Evolutionary conservation across 306 rosid species (phyloP).

Genomic region (Hippophae tibetana): DNA sequence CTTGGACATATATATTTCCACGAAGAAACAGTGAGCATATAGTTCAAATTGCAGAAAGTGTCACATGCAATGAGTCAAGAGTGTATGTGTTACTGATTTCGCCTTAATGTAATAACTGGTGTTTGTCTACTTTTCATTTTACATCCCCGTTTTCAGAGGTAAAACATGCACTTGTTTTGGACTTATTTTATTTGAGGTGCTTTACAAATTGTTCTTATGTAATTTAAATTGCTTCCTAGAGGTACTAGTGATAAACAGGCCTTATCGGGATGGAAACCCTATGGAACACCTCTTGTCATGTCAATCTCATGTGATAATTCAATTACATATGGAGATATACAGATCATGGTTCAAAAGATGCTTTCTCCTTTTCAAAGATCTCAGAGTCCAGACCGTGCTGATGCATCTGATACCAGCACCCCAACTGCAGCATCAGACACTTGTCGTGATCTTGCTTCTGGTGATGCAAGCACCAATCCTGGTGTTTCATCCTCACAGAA

Average conservation of each 20-base stretch:
- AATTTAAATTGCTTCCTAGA: conserved; percentile 29
- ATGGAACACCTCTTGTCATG: conserved; percentile 70
- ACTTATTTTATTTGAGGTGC: background rate
- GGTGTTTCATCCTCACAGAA: conserved; percentile 32
- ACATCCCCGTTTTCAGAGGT: too few species aligned
- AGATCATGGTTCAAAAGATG: conserved; percentile 47
- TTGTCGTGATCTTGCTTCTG: conserved; percentile 21
- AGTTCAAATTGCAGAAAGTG: too few species aligned
- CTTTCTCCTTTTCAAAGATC: conserved; percentile 64
- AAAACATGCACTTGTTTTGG: background rate
- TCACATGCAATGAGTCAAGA: too few species aligned
- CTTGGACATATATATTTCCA: too few species aligned
- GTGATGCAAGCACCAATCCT: conserved; percentile 30
- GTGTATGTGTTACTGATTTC: too few species aligned
- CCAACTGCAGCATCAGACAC: conserved; percentile 31
- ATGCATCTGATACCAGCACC: conserved; percentile 37
- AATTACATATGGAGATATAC: conserved; percentile 60
- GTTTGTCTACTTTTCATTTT: too few species aligned
- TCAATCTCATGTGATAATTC: conserved; percentile 58
- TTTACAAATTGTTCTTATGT: background rate
- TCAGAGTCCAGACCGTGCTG: conserved; percentile 32
- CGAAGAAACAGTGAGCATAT: too few species aligned
- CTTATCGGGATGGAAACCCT: conserved; percentile 76
- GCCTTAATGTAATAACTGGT: too few species aligned
- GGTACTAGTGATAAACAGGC: conserved; percentile 40